Base-by-base conservation (phyloP, 2,329 filamentous ascomycete genomes). In the Aspergillus sp. region DNA sequence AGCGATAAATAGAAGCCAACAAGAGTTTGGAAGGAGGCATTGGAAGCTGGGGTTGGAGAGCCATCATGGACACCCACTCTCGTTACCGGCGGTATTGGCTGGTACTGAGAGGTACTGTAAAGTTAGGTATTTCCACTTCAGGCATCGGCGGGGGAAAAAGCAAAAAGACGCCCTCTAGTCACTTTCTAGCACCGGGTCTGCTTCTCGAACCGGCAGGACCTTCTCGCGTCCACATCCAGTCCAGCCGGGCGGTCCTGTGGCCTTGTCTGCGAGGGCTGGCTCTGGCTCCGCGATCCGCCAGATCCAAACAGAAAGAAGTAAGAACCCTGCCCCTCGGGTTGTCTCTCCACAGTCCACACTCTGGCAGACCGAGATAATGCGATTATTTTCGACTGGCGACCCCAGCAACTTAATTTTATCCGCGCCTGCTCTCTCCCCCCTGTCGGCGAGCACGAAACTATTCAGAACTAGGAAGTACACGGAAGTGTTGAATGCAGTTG, bases 1-100 rank as follows among this genome's bases (percentile, higher is more conserved):
- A 55, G 56, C 38, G 61, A 59, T 61, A 65, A 61, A 62, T 64
- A 65, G 56, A 62, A 60, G 50, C 47, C 55, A 59, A 60, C 59
- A 62, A 62, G 50, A 58, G 58, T 64, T 62, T 61, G n/a, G 24
- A 9, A 30, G 26, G 42, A 12, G 20, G 39, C 15, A n/a, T n/a
- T 26, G 22, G 17, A 15, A 42, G 20, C 38, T 18, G 36, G 48
- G 48, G 48, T 24, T 43, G 49, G 39, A 41, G 38, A 30, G 43
- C 43, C 43, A 45, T 30, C 13, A 45, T 26, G 13, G 43, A 45
- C 43, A 48, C 34, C 11, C 17, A 12, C 20, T 30, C 34, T 30
- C 2, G 26, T 48, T 8, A 7, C 34, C 34, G 13, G 12, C 34
- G 12, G 34, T 30, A 30, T 30, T 30, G 9, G 9, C 26, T 30